phyloP scores from a whole-genome alignment of 1,139 yeast genomes.

The Suhomyces kunorum region DNA sequence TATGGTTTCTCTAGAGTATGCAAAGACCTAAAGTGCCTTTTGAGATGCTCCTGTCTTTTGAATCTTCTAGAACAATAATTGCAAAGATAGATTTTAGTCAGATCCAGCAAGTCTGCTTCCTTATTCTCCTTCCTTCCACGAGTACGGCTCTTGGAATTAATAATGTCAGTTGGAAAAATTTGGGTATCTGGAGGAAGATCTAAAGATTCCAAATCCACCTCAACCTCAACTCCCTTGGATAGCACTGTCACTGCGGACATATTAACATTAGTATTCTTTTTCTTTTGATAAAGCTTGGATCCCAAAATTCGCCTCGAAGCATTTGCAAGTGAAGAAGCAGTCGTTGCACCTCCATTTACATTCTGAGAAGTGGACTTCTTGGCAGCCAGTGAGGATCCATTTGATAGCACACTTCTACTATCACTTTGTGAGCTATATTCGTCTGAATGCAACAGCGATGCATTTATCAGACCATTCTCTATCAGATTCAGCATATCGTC shows the following conservation, averaged over 20 bases:
- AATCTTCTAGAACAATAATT: conserved; percentile 61
- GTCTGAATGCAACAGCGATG: neutral
- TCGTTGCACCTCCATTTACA: neutral
- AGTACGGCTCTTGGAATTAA: conserved; percentile 38
- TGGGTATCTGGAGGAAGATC: conserved; percentile 47
- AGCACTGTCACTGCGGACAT: conserved; percentile 28
- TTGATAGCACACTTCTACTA: conserved; percentile 16
- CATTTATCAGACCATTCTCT: neutral
- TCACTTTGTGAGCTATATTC: conserved; percentile 17
- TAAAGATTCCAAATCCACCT: conserved; percentile 42
- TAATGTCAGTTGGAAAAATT: conserved; percentile 37
- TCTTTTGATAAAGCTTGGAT: conserved; percentile 36
- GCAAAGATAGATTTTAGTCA: conserved; percentile 44
- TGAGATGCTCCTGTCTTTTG: conserved; percentile 77
- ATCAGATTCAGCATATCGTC: neutral
- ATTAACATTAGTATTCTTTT: conserved; percentile 16
- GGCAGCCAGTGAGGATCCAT: conserved; percentile 1
- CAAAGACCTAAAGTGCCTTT: conserved; percentile 72
- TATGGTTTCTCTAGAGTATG: conserved; percentile 78
- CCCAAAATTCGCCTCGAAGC: conserved; percentile 47
- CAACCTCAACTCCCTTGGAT: conserved; percentile 40
- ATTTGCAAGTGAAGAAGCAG: conserved; percentile 29
- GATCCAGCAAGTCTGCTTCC: conserved; percentile 47
- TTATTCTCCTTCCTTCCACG: conserved; percentile 51
- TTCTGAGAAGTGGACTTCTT: neutral